phyloP scores from a whole-genome alignment of 108 stramenopile species.

The Bacterosira constricta region DNA sequence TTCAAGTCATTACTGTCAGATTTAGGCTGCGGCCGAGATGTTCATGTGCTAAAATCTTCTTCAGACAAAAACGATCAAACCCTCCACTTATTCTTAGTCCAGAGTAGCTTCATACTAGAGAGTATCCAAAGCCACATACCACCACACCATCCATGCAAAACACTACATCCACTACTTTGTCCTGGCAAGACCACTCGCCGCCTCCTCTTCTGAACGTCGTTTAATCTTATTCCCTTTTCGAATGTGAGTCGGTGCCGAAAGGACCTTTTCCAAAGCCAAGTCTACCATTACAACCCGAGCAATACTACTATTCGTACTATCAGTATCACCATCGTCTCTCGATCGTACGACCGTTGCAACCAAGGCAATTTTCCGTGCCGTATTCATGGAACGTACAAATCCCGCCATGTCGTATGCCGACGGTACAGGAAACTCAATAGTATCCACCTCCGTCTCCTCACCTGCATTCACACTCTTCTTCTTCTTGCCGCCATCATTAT shows the following conservation, averaged over 20 bases:
- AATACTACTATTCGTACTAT: not conserved
- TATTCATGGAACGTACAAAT: conserved; percentile 81
- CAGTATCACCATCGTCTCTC: not conserved
- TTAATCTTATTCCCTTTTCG: conserved; percentile 45
- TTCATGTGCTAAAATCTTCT: too few species aligned
- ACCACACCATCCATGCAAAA: too few species aligned
- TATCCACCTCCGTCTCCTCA: conserved; percentile 4
- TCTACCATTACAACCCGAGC: conserved; percentile 70
- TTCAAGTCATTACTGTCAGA: too few species aligned
- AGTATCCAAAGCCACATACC: too few species aligned
- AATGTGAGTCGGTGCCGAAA: conserved; percentile 58
- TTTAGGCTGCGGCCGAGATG: too few species aligned
- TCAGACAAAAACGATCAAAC: too few species aligned
- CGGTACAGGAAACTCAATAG: conserved; percentile 51
- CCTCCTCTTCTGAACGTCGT: conserved; percentile 26
- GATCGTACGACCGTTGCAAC: conserved; percentile 62
- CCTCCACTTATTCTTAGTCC: too few species aligned
- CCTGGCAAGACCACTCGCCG: not conserved
- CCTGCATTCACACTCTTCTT: not conserved
- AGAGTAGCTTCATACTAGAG: too few species aligned
- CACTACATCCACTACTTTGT: too few species aligned
- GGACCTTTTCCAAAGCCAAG: conserved; percentile 75
- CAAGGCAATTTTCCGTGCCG: conserved; percentile 83
- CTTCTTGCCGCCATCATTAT: not conserved
- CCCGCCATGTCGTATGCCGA: conserved; percentile 76